Evolutionary conservation across 306 rosid genomes (phyloP), one percentile per base, ranked within the genome.

Genomic region (Albizia julibrissin): DNA sequence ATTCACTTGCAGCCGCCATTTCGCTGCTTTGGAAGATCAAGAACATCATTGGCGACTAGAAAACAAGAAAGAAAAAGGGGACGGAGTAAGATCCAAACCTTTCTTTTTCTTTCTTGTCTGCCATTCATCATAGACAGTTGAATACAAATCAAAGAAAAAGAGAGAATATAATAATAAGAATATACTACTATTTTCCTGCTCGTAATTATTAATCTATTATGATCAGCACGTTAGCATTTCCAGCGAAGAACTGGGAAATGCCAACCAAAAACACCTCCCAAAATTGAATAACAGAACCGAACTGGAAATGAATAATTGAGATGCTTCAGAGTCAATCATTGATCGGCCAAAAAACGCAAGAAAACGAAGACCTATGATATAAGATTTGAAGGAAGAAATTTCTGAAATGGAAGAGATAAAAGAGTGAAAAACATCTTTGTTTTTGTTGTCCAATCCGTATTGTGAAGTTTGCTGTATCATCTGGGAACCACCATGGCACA

Each of bases 11-110:
- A 79, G 85, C 82, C 43, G 77, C 72, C 77, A 87, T 84, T 84
- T 81, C 76, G 78, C 76, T 65, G 71, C 82, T 58, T 75, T 84
- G 65, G 82, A 85, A 85, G 87, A 86, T 82, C 88, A 83, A 77
- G 37, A 77, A 75, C 81, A 82, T 82, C 77, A 85, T 87, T 76
- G 74, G 75, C 81, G 80, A 85, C 87, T 73, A 87, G 18, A 76
- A 79, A 85, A 80, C 76, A 73, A 84, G 69, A 54, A 74, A 80
- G 67, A 19, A 47, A 40, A 61, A 50, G n/a, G 50, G 50, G 37
- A 72, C 49, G 39, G 67, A 77, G 80, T 85, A 74, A 84, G 88
- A 87, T 84, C 87, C 88, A 80, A 71, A 79, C 70, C 83, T 75
- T 74, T 56, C 72, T 27, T 29, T 87, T 77, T 56, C 72, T 64